These are phyloP conservation scores for Dendrobium officinale DNA, from an alignment of 106 monocot species.

Conservation along the genomic window DNA sequence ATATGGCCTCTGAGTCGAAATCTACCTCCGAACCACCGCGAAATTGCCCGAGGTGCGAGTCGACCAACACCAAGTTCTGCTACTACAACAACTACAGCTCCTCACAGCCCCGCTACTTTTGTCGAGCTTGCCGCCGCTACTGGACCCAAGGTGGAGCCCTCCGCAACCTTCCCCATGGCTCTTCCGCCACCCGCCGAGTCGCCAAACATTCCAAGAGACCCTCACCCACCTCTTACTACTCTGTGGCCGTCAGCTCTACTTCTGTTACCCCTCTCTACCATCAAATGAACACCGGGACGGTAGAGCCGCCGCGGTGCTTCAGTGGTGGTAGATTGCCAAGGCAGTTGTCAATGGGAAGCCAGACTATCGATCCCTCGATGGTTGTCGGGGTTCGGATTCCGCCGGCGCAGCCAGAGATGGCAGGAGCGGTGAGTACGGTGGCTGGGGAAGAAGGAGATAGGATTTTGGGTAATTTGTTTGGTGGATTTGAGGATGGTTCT, in stretches of 20 bases:
- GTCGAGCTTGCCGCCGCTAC: slow-evolving; percentile 3
- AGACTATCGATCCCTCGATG: background rate
- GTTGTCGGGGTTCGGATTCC: background rate
- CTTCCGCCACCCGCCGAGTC: background rate
- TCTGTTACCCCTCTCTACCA: background rate
- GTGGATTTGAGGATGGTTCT: background rate
- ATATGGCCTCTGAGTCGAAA: background rate
- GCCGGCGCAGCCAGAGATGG: background rate
- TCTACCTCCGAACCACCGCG: background rate
- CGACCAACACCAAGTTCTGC: slow-evolving; percentile 91
- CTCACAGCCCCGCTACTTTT: slow-evolving; percentile 5
- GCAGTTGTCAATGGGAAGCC: background rate
- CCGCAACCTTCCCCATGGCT: slow-evolving; percentile 2
- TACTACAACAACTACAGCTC: slow-evolving; percentile 98
- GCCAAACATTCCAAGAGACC: background rate
- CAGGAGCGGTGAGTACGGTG: background rate
- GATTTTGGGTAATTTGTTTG: background rate
- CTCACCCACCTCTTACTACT: background rate
- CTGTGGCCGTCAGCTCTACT: background rate
- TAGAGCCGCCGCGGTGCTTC: background rate
- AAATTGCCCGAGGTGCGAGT: slow-evolving; percentile 77
- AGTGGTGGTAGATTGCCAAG: background rate
- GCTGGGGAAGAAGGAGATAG: background rate
- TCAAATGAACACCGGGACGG: background rate
- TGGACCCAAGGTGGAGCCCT: slow-evolving; percentile 4